Base-by-base conservation (phyloP, 2,329 filamentous ascomycete species). In the Colletotrichum sp. region DNA sequence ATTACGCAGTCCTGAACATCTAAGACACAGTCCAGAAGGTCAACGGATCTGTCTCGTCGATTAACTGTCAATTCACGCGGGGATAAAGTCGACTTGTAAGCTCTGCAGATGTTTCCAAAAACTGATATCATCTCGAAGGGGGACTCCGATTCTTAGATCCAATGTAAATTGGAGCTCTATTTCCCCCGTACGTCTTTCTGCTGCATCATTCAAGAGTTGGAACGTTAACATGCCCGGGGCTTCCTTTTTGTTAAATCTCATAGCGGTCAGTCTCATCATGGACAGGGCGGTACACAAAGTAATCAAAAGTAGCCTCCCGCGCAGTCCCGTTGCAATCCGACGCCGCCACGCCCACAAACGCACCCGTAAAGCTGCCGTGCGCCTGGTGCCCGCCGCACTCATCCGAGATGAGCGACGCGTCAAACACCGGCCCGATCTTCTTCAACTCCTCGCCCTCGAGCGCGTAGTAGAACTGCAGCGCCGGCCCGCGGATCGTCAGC, bases 281-380 rank as follows among this genome's bases (percentile, higher is more conserved):
- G 8, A 87, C 86, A 7, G 90, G 90, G 3, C 84, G 82, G 79
- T 92, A 92, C 0, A 85, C 76, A 71, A 91, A 89, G 58, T 89
- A 87, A 72, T 90, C 89, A 81, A 91, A 91, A 6, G 76, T 82
- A 0, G 90, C 90, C 68, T 83, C 80, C 69, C 81, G 77, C 10
- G 84, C 88, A 18, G 86, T 86, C 4, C 90, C 90, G 71, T 92
- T 91, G 57, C 91, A 71, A 80, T 92, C 90, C 5, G 89, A 91
- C 55, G 87, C 89, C 1, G 90, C 90, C 77, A 92, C 82, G 0
- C 90, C 90, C 1, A 91, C 87, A 83, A 92, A 92, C 1, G 91
- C 90, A 1, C 91, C 91, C 1, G 91, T 93, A 77, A 93, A 93
- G 80, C 91, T 93, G 2, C 91, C 91, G 77, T 93, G 90, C 4